Percentiles rank a stretch among this genome's conserved stretches.
phyloP scores from a whole-genome alignment of 140 eudicot species.

The Cichorium intybus region DNA sequence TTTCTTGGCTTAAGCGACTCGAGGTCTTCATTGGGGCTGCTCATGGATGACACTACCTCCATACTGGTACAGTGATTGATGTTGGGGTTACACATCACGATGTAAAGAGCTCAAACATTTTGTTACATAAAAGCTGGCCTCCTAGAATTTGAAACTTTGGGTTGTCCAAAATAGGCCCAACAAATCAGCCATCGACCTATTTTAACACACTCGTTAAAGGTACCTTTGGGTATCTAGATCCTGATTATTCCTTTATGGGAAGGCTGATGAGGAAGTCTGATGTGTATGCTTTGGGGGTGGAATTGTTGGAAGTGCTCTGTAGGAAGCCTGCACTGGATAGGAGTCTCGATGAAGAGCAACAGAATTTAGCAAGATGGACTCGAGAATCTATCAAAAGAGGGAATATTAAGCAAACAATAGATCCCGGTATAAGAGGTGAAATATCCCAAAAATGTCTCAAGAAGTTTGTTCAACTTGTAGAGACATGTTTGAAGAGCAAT shows the following conservation, averaged over 20 bases:
- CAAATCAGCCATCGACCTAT: background rate
- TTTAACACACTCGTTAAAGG: background rate
- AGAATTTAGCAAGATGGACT: constrained; percentile 10
- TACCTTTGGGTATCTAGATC: constrained; percentile 17
- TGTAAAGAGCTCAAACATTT: too few relatives aligned
- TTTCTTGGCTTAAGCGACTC: too few relatives aligned
- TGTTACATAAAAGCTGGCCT: too few relatives aligned
- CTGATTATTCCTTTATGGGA: background rate
- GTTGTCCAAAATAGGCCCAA: too few relatives aligned
- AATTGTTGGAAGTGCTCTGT: constrained; percentile 9
- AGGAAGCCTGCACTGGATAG: constrained; percentile 3
- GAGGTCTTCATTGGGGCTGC: too few relatives aligned
- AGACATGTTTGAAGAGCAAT: background rate
- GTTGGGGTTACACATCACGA: too few relatives aligned
- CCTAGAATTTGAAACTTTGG: too few relatives aligned
- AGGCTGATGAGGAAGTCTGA: constrained; percentile 12
- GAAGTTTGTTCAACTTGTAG: background rate
- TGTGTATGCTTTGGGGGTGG: constrained; percentile 16
- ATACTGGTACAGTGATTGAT: too few relatives aligned
- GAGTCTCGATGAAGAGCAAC: constrained; percentile 9
- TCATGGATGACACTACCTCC: too few relatives aligned
- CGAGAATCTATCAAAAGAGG: constrained; percentile 1
- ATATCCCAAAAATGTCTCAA: constrained; percentile 1
- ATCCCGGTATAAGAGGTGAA: background rate
- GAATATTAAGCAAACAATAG: too few relatives aligned